Percentiles rank a stretch among this genome's conserved stretches.
Conservation (phyloP, 306 rosid genomes). For the Canavalia ensiformis region DNA sequence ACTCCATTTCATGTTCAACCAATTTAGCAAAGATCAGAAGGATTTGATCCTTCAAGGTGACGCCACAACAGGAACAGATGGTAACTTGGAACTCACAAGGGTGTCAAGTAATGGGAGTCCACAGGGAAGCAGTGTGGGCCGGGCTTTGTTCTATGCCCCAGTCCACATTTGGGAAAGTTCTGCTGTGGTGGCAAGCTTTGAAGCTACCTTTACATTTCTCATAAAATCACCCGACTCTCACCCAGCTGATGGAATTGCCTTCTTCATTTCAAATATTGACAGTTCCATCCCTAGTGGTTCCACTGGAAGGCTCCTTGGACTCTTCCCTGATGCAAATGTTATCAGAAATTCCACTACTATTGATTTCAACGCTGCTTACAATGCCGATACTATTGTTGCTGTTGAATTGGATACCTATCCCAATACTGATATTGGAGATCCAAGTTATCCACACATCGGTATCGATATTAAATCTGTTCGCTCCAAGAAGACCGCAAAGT, state of each 20-base stretch:
- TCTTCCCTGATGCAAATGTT: background rate
- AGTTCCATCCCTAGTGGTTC: background rate
- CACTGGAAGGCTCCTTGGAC: conserved; percentile 22
- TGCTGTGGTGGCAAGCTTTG: background rate
- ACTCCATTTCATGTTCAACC: background rate
- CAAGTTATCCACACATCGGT: conserved; percentile 34
- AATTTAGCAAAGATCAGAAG: background rate
- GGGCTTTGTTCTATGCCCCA: background rate
- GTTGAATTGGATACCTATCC: conserved; percentile 47
- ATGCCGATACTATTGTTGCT: background rate
- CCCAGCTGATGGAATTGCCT: background rate
- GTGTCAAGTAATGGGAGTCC: background rate
- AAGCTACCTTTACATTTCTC: conserved; percentile 24
- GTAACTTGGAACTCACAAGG: background rate
- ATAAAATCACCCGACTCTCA: background rate
- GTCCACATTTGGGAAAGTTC: conserved; percentile 34
- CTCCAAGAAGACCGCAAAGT: background rate
- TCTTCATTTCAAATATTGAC: conserved; percentile 31
- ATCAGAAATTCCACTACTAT: background rate
- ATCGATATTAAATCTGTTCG: conserved; percentile 29
- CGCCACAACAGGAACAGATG: background rate
- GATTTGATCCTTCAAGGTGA: background rate
- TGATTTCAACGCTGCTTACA: too few relatives aligned
- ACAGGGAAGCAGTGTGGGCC: background rate
- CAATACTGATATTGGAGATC: conserved; percentile 26